Evolutionary conservation across 192 early-diverging fungal species (phyloP).

Genomic region (Chytriomyces sp.): DNA sequence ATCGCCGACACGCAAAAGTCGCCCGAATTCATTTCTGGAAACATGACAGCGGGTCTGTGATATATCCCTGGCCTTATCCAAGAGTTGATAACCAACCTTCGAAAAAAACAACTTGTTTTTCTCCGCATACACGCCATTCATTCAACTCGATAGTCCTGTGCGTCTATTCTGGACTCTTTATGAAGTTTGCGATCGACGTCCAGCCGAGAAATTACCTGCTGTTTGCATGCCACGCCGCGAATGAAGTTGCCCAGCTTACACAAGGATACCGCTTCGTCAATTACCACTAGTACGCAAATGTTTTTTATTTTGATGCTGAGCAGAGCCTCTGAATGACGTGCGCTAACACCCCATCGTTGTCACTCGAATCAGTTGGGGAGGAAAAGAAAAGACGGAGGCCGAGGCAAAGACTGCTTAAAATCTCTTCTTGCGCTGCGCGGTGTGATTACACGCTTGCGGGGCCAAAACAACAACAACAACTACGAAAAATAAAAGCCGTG

Average conservation of each 20-base stretch:
- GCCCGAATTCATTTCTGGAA: slow-evolving; percentile 89
- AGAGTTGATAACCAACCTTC: background rate
- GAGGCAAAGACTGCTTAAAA: slow-evolving; percentile 5
- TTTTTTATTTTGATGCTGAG: no score
- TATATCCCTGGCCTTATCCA: background rate
- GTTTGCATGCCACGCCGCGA: slow-evolving; percentile 92
- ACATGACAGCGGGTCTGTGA: slow-evolving; percentile 81
- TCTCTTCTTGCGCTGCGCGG: background rate
- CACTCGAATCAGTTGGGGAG: slow-evolving; percentile 12
- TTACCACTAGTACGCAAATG: slow-evolving; percentile 64
- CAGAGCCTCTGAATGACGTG: background rate
- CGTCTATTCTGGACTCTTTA: slow-evolving; percentile 89
- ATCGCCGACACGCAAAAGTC: slow-evolving; percentile 90
- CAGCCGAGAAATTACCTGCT: slow-evolving; percentile 88
- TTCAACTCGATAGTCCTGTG: slow-evolving; percentile 61
- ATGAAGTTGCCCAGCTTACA: slow-evolving; percentile 85
- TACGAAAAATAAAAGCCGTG: background rate
- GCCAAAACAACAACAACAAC: no score
- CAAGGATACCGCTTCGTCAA: slow-evolving; percentile 87
- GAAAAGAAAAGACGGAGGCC: slow-evolving; percentile 18
- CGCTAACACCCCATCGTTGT: background rate
- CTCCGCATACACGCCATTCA: background rate
- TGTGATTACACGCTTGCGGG: no score
- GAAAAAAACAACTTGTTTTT: background rate
- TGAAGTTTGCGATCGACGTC: slow-evolving; percentile 95